Percentiles rank a stretch among this genome's conserved stretches.
phyloP scores from a whole-genome alignment of 805 yeast genomes.

The Saturnispora besseyi region DNA sequence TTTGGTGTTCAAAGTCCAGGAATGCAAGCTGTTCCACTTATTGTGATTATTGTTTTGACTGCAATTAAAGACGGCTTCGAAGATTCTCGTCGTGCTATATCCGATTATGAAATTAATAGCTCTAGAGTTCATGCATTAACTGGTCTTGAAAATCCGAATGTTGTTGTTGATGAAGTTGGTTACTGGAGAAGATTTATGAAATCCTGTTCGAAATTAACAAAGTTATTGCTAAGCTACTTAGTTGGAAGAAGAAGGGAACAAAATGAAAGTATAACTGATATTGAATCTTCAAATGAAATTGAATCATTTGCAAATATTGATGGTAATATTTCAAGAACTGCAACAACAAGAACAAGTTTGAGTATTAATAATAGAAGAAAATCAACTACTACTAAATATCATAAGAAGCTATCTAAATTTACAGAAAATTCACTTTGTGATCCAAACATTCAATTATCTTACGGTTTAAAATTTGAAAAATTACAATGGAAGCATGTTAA shows the following conservation, averaged over 20 bases:
- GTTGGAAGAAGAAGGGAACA: conserved; percentile 11
- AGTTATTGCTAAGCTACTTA: conserved; percentile 1
- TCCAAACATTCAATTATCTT: conserved; percentile 24
- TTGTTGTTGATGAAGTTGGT: conserved; percentile 43
- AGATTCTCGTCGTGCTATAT: conserved; percentile 56
- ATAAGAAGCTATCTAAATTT: conserved; percentile 16
- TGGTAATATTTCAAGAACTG: background rate
- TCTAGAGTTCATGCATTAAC: conserved; percentile 48
- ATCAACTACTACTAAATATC: background rate
- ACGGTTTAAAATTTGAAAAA: conserved; percentile 25
- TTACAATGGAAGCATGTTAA: conserved; percentile 54
- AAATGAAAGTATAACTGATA: background rate
- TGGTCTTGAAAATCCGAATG: conserved; percentile 52
- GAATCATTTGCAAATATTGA: conserved; percentile 5
- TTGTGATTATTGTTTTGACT: conserved; percentile 67
- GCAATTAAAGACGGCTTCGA: conserved; percentile 73
- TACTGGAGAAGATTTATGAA: conserved; percentile 67
- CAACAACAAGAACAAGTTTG: conserved; percentile 5
- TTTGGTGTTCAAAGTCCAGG: conserved; percentile 72
- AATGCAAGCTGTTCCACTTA: conserved; percentile 70
- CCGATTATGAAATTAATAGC: conserved; percentile 63
- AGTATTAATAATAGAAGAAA: background rate
- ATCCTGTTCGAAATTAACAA: conserved; percentile 29
- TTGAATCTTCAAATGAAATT: background rate
- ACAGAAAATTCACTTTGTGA: conserved; percentile 27